Base-by-base conservation (phyloP, 2,329 filamentous ascomycete species). In the Plectosphaerella sp. region DNA sequence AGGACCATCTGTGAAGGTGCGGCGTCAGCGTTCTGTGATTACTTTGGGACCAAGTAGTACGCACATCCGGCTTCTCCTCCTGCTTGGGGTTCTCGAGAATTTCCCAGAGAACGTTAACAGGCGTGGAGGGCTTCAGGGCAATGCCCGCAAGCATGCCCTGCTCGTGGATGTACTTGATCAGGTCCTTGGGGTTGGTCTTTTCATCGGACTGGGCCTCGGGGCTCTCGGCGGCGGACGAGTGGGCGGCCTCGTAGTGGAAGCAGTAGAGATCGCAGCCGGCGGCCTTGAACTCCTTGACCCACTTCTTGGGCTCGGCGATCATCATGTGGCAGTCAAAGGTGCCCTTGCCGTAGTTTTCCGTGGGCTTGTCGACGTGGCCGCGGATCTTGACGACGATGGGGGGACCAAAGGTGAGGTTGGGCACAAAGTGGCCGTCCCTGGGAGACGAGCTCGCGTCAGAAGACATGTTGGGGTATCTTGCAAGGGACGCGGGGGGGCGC, bases 281-380 rank as follows among this genome's bases (percentile, higher is more conserved):
- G 50, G 88, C 86, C 70, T 94, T 85, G 77, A 99, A 97, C 57
- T 96, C 90, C 66, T 89, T 89, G 63, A 97, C 92, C 94, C 94
- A 99, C 79, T 91, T 92, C 79, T 97, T 95, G 60, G 94, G 94
- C 92, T 99, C 93, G 64, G 91, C 86, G 67, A 99, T 96, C 94
- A 99, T 99, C 94, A 99, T 97, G 74, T 99, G 94, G 80, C 94
- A 99, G 73, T 99, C 94, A 69, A 99, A 99, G 14, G 93, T 97
- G 56, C 94, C 94, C 62, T 86, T 88, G 50, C 89, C 91, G 60
- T 87, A 77, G 35, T 80, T 80, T 49, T 80, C 75, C 41, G 78
- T 77, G 3, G 91, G 92, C 60, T 80, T 79, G 52, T 90, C 86
- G 62, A 99, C 92, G 64, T 96, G 89, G 45, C 82, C 78, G 57